These are phyloP conservation scores for Knufia fluminis DNA, from an alignment of 2,329 filamentous ascomycete genomes.

Conservation along the genomic window DNA sequence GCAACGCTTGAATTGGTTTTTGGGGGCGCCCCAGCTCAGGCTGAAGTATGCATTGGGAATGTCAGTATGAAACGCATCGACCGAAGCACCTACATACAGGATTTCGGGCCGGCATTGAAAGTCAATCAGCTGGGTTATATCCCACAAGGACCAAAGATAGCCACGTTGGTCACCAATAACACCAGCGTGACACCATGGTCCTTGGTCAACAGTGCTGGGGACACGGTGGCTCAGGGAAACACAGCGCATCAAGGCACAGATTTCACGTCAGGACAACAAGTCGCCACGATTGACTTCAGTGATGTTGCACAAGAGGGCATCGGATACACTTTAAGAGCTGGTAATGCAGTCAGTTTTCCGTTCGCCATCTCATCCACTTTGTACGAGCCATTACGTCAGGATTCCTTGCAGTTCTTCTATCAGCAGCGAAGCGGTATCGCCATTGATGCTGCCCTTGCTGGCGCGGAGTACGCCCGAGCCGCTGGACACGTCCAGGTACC, in stretches of 20 bases:
- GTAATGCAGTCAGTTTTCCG: conserved; percentile 2
- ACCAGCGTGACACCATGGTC: neutral
- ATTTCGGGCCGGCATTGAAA: conserved; percentile 5
- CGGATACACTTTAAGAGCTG: conserved; percentile 1
- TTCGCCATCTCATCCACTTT: conserved; percentile 1
- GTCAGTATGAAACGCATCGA: conserved; percentile 8
- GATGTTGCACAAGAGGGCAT: neutral
- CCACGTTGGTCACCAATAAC: conserved; percentile 1
- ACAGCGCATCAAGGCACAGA: neutral
- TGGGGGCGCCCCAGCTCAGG: neutral
- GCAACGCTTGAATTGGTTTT: conserved; percentile 5
- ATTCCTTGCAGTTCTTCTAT: conserved; percentile 7
- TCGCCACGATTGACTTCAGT: conserved; percentile 5
- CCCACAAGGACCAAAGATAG: conserved; percentile 6
- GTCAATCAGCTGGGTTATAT: conserved; percentile 7
- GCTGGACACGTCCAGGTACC: conserved; percentile 8
- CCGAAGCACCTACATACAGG: conserved; percentile 3
- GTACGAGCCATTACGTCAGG: conserved; percentile 1
- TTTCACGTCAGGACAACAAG: neutral
- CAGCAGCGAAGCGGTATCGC: conserved; percentile 7
- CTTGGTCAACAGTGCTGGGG: neutral
- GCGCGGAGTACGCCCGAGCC: conserved; percentile 1
- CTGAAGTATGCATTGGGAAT: conserved; percentile 6
- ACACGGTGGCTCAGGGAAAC: neutral
- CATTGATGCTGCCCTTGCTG: conserved; percentile 3